Evolutionary conservation across 768 basidiomycete species (phyloP).

Genomic region (Mycena polygramma): DNA sequence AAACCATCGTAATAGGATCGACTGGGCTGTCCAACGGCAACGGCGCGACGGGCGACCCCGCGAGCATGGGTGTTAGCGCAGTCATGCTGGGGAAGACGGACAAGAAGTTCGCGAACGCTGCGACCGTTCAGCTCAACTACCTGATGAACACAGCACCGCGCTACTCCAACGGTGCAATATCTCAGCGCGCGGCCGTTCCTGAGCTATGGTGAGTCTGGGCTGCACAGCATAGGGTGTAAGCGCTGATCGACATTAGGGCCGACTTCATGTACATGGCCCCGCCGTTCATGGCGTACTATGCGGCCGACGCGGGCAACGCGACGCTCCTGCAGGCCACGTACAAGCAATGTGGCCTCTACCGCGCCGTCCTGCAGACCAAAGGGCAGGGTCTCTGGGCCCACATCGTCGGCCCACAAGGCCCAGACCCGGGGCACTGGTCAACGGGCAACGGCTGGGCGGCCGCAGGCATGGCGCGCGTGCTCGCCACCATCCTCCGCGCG

Average conservation of each 20-base stretch:
- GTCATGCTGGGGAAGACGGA: constrained; percentile 56
- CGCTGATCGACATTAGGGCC: constrained; percentile 48
- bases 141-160: constrained; percentile 58
- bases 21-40: constrained; percentile 50
- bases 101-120: constrained; percentile 53
- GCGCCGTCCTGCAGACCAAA: constrained; percentile 51
- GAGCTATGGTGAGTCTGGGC: not conserved
- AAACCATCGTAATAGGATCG: constrained; percentile 37
- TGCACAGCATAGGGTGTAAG: not conserved
- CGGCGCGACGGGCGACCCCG: constrained; percentile 69
- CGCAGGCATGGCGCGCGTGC: constrained; percentile 40
- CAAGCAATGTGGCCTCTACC: constrained; percentile 55
- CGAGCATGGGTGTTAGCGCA: constrained; percentile 62
- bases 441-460: constrained; percentile 41
- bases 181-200: not conserved
- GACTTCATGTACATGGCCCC: constrained; percentile 68
- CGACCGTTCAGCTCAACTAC: constrained; percentile 56
- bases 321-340: constrained; percentile 51
- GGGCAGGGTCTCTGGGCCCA: constrained; percentile 53
- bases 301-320: constrained; percentile 51
- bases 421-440: constrained; percentile 37
- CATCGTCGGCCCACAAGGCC: constrained; percentile 36
- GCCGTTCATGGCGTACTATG: constrained; percentile 63
- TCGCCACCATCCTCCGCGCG: constrained; percentile 60
- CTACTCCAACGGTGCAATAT: constrained; percentile 20